Evolutionary conservation across 805 yeast genomes (phyloP).

Genomic region (Isabelozyma heimii): DNA sequence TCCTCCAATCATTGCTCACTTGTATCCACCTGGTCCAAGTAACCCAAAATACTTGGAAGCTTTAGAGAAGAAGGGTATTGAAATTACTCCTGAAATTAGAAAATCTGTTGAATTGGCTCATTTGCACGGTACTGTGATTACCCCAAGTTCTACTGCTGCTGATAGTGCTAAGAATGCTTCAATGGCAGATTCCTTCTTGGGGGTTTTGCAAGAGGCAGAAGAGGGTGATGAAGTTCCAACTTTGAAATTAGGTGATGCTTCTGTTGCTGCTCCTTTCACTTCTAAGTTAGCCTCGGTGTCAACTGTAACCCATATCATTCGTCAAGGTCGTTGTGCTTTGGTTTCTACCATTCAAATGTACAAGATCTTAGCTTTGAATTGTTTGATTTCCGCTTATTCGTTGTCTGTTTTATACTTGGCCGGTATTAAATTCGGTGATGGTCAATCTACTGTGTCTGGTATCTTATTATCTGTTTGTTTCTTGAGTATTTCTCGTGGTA

Average conservation of each 20-base stretch:
- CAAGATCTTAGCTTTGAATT: constrained; percentile 93
- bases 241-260: constrained; percentile 95
- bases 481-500: constrained; percentile 91
- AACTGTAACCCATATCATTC: constrained; percentile 87
- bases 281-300: constrained; percentile 90
- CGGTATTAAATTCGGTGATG: constrained; percentile 97
- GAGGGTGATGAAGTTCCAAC: constrained; percentile 87
- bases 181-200: constrained; percentile 63
- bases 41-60: constrained; percentile 89
- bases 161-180: constrained; percentile 38
- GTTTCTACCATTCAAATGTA: constrained; percentile 99
- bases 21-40: constrained; percentile 91
- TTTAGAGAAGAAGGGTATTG: constrained; percentile 78
- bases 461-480: constrained; percentile 88
- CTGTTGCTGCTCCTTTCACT: constrained; percentile 98
- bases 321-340: constrained; percentile 97
- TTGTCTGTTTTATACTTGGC: constrained; percentile 91
- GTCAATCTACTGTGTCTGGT: constrained; percentile 97
- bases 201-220: constrained; percentile 50
- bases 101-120: constrained; percentile 55
- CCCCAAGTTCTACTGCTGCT: constrained; percentile 17
- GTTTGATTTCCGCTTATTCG: constrained; percentile 95
- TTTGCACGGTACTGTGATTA: constrained; percentile 23
- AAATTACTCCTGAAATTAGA: constrained; percentile 71
- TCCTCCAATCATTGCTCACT: constrained; percentile 85